Base-by-base conservation (phyloP, 495 filamentous ascomycete species). In the Aspergillus ostianus region DNA sequence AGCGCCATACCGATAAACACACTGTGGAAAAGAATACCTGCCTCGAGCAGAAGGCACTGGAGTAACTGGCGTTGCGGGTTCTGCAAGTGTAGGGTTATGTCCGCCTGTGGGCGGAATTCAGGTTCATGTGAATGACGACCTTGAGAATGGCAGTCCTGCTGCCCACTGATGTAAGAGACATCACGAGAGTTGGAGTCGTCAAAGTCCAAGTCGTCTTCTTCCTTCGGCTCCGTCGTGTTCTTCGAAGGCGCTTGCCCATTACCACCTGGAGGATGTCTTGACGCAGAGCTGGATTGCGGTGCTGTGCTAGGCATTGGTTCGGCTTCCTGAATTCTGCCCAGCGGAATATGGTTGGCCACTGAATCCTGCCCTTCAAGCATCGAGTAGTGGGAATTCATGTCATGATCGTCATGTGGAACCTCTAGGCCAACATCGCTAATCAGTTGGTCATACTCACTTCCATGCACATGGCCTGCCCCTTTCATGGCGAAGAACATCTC, bases 1-100 rank as follows among this genome's bases (percentile, higher is more conserved):
- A 95, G 75, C 4, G 91, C 90, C 89, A 95, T 93, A 47, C 90
- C 90, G 65, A 95, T 95, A 66, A 95, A 95, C 45, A 95, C 82
- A 63, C 86, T 89, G 74, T 95, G 91, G 65, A 93, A 93, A 3
- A 95, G 77, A 63, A 95, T 93, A 18, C 91, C 91, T 7, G 90
- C 88, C 72, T 95, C 91, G 27, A 95, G 80, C 9, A 95, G 80
- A 13, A 91, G 77, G 61, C 88, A 91, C 67, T 95, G 91, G 19
- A 93, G 77, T 59, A 92, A 81, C 57, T 87, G 83, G 18, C 87
- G 84, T 56, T 81, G 78, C 17, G 76, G 73, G 56, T 80, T 77
- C 48, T 76, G 76, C 26, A 70, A 55, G 17, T 70, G 65, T 23
- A 65, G 26, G 9, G 67, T 64, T n/a, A 63, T 52, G 7, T 64